These are phyloP conservation scores for Rhizophora apiculata DNA, from an alignment of 345 rosid species.

Conservation along the genomic window DNA sequence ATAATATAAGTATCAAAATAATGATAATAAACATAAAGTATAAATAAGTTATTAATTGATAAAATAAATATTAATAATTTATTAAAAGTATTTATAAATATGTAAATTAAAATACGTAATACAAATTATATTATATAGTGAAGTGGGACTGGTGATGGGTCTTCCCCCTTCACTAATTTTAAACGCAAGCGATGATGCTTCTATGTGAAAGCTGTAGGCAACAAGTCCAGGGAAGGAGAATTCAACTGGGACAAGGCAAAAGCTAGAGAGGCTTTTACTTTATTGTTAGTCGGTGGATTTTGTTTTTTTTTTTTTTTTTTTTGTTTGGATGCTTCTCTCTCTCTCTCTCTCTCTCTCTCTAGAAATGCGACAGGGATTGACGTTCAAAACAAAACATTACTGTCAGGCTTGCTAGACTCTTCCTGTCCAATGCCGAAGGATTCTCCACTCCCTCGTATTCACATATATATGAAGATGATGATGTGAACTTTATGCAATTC, in stretches of 20 bases:
- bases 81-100: too few species aligned
- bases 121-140: too few species aligned
- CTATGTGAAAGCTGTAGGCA: conserved; percentile 20
- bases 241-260: conserved; percentile 37
- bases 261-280: conserved; percentile 12
- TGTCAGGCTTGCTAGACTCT: not conserved
- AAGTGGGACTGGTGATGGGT: conserved; percentile 30
- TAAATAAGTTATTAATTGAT: too few species aligned
- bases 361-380: not conserved
- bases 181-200: conserved; percentile 42
- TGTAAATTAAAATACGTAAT: too few species aligned
- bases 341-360: not conserved
- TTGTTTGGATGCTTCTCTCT: not conserved
- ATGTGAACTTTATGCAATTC: not conserved
- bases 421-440: conserved; percentile 18
- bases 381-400: too few species aligned
- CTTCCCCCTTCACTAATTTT: conserved; percentile 25
- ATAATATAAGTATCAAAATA: too few species aligned
- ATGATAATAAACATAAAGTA: too few species aligned
- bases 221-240: conserved; percentile 11
- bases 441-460: conserved; percentile 1
- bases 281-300: conserved; percentile 32
- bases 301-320: not conserved
- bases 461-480: not conserved
- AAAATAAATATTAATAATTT: too few species aligned